Evolutionary conservation across 2,329 filamentous ascomycete species (phyloP), one percentile per base, ranked within the genome.

Genomic region (Colletotrichum paranaense): DNA sequence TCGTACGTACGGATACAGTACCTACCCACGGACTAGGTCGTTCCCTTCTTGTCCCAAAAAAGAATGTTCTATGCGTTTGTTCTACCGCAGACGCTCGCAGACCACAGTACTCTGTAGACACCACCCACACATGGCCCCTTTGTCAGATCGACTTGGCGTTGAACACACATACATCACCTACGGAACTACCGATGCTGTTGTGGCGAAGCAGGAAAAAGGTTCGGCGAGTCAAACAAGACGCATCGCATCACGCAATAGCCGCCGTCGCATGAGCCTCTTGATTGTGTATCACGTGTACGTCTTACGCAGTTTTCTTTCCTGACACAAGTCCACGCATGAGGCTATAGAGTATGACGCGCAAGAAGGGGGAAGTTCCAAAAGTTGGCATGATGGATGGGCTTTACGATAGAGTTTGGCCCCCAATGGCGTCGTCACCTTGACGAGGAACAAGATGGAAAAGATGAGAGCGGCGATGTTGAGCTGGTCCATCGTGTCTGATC

Each of bases 41-140:
- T 19, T 22, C 19, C 19, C 24, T 5, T 22, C n/a, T 30, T 42
- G 22, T 46, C 62, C 63, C 35, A 57, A 42, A 35, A 67, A 42
- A 35, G 64, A 59, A 62, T 24, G 26, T 72, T 67, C 49, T 64
- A 67, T 67, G 68, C 63, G 24, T 46, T 30, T 67, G 9, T 46
- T 56, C n/a, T 38, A 55, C 24, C 28, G 16, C 30, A 53, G 22
- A 28, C 19, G 52, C 53, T 63, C 55, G 42, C 42, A 49, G 19
- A 49, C 42, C 42, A 49, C 42, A 49, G 19, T 11, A 32, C 30
- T 32, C 30, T 9, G 30, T 4, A 22, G 42, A 22, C 16, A 42
- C 16, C 38, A 42, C 38, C 14, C 42, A 49, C 8, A 49, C 42
- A 9, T 6, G 42, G 38, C 9, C 7, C 16, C 7, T 60, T 52